phyloP scores from a whole-genome alignment of 164 flowering plant genomes.

The Annona squamosa region DNA sequence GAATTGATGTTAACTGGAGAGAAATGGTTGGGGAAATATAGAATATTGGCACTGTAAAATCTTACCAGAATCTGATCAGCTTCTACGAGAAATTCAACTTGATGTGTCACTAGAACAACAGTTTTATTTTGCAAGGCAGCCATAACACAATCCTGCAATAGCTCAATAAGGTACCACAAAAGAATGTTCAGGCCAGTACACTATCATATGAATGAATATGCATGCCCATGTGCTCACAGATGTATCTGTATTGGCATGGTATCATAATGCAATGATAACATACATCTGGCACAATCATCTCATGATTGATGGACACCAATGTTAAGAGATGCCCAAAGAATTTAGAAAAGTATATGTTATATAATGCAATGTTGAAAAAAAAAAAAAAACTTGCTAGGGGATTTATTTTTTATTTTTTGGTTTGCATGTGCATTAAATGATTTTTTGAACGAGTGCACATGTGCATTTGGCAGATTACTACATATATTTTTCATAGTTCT shows the following conservation, averaged over 20 bases:
- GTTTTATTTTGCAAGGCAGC: slow-evolving; percentile 51
- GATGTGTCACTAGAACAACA: slow-evolving; percentile 85
- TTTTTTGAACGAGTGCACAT: no score
- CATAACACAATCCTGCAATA: slow-evolving; percentile 76
- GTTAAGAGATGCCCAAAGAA: not conserved
- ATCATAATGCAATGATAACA: not conserved
- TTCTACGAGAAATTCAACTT: slow-evolving; percentile 77
- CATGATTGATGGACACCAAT: not conserved
- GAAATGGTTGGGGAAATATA: not conserved
- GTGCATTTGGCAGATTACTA: no score
- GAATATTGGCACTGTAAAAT: not conserved
- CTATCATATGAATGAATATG: not conserved
- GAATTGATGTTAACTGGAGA: not conserved
- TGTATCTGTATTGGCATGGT: not conserved
- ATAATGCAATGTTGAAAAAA: no score
- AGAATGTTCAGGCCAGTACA: not conserved
- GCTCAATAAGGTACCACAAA: not conserved
- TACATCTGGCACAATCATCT: not conserved
- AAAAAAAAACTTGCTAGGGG: no score
- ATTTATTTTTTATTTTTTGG: no score
- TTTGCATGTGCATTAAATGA: no score
- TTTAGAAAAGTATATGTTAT: no score
- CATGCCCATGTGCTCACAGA: not conserved
- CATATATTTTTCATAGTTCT: slow-evolving; percentile 7
- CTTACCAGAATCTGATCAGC: slow-evolving; percentile 68